These are phyloP conservation scores for Raphidocelis subcapitata DNA, from an alignment of 139 green algal species.

Conservation along the genomic window DNA sequence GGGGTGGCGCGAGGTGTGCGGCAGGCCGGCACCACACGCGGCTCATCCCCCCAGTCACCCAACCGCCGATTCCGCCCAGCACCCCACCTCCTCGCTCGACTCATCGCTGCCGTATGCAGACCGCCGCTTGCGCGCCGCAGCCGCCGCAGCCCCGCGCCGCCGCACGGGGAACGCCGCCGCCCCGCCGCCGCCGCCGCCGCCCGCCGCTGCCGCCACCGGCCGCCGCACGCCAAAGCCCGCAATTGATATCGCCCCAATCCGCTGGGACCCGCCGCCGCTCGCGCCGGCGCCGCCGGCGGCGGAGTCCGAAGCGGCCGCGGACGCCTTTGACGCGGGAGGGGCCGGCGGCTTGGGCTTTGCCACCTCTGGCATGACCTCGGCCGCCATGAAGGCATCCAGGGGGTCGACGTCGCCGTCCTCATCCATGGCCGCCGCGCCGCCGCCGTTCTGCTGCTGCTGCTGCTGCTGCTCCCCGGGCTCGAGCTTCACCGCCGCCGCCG, in stretches of 20 bases:
- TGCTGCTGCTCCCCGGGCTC: background rate
- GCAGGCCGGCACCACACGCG: no score
- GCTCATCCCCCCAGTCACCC: no score
- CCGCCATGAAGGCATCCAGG: slow-evolving; percentile 94
- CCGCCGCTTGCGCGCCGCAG: no score
- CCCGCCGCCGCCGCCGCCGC: background rate
- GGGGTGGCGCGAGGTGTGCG: no score
- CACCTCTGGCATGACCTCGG: slow-evolving; percentile 33
- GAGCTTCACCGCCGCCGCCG: slow-evolving; percentile 1
- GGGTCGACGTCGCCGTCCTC: slow-evolving; percentile 86
- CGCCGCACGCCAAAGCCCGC: background rate
- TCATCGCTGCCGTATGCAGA: no score
- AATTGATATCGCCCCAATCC: no score
- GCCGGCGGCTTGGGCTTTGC: slow-evolving; percentile 1
- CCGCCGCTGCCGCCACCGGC: background rate
- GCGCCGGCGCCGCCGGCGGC: no score
- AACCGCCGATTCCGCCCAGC: no score
- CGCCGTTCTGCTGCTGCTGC: slow-evolving; percentile 3
- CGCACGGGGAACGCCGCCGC: background rate
- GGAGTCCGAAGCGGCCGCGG: no score
- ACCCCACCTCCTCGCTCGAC: no score
- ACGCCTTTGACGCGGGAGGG: background rate
- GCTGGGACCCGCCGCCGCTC: no score
- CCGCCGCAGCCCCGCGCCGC: no score
- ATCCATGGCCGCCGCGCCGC: slow-evolving; percentile 2